Base-by-base conservation (phyloP, 2,329 filamentous ascomycete genomes). In the Helotiales sp. region DNA sequence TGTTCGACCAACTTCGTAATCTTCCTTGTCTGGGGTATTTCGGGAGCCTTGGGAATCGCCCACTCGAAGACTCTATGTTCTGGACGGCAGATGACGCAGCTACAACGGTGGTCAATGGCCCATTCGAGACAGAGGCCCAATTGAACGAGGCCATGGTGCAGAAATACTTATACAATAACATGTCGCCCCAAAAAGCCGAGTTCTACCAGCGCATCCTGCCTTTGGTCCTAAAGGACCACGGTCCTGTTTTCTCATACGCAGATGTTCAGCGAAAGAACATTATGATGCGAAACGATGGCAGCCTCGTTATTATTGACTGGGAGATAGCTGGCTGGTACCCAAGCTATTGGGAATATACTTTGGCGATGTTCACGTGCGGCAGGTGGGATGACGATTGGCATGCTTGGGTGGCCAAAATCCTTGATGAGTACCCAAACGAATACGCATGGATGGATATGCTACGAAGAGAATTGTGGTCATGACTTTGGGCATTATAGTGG, bases 271-370 rank as follows among this genome's bases (percentile, higher is more conserved):
- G 63, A 10, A 67, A 69, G 36, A 74, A 73, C 54, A 67, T 74
- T 48, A 67, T 74, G 53, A 38, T 73, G 15, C 57, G 53, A 17
- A 50, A 29, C 33, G 33, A 12, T 36, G 33, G 33, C 10, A 12
- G 9, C 9, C 33, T 36, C 9, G 17, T 36, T 12, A 36, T 36
- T 12, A 36, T 36, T 15, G 74, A 75, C 67, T 76, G 72, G 74
- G 73, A 75, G 59, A 69, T 50, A 52, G 65, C 70, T 12, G 73
- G 72, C 42, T 75, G 71, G 72, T 73, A 74, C 66, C 73, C 71
- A 44, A 69, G 61, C 27, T 74, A 74, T 58, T 76, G 71, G 73
- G 73, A 75, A 61, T 74, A 72, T 63, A 64, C 70, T 25, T 69
- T 65, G 54, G 68, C 73, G 34, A 63, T 72, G 58, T 69, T 67